Evolutionary conservation across 2,329 filamentous ascomycete genomes (phyloP), one percentile per base, ranked within the genome.

Genomic region (Xylariales sp.): DNA sequence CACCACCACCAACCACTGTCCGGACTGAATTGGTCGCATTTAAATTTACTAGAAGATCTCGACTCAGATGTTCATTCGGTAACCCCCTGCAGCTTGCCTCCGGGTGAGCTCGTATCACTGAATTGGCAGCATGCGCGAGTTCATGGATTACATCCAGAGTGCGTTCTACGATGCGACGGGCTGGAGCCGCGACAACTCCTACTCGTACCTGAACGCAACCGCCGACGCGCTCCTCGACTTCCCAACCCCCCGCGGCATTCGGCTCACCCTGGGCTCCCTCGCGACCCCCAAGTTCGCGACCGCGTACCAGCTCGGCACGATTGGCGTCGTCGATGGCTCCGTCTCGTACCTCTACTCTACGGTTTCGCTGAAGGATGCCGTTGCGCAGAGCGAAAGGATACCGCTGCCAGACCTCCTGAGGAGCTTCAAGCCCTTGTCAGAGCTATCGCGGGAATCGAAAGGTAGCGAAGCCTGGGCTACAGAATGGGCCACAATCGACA

Each of bases 291-390:
- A 95, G 61, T 96, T 97, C 54, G 91, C 90, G 17, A 95, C 90
- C 13, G 91, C 89, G 25, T 98, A 98, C 63, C 85, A 88, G 29
- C 78, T 98, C 30, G 88, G 89, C 43, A 94, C 84, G 29, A 77
- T 94, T 13, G 93, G 91, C 42, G 75, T 95, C 24, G 90, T 98
- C 36, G 91, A 97, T 66, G 93, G 93, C 59, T 95, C 89, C n/a
- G 78, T 98, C 40, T 95, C 90, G 12, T 98, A 97, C 65, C 78
- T 98, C 38, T 97, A 95, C 69, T 94, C 89, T 33, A 95, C 88
- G 3, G 73, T 93, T 7, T 82, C 88, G 11, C 74, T 97, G 40
- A 67, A 72, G 27, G 71, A 82, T 36, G 66, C 77, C 66, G 46
- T 88, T 72, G 61, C 74, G 10, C 77, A 80, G 61, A 95, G 88